Percentiles rank a stretch among this genome's conserved stretches.
Conservation (phyloP, 1,284 basidiomycete genomes). For the Boletus mariae region DNA sequence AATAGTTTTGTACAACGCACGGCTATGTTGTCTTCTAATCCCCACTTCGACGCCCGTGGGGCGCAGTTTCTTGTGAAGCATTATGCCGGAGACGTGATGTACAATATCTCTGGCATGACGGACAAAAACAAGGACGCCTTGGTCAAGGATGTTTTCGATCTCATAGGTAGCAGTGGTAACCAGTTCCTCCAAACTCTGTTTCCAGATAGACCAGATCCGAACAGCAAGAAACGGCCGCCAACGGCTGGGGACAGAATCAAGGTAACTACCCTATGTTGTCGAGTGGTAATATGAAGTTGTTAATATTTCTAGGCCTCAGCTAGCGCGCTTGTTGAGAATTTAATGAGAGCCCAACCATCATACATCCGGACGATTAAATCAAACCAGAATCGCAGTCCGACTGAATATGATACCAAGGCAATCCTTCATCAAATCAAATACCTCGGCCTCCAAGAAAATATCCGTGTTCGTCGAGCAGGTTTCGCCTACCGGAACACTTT, state of each 20-base stretch:
- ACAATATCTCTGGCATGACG: conserved; percentile 97
- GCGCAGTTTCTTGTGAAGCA: conserved; percentile 89
- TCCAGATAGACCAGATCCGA: conserved; percentile 92
- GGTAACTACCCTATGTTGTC: conserved; percentile 38
- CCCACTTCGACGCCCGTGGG: conserved; percentile 92
- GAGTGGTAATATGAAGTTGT: conserved; percentile 3
- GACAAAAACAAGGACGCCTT: conserved; percentile 99
- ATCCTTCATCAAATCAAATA: conserved; percentile 99
- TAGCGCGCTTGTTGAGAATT: conserved; percentile 90
- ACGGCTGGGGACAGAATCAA: conserved; percentile 99
- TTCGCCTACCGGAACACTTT: conserved; percentile 98
- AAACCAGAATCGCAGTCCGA: conserved; percentile 91
- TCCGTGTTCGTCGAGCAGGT: conserved; percentile 93
- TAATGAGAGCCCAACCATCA: conserved; percentile 94
- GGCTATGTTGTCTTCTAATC: conserved; percentile 74
- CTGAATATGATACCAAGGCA: conserved; percentile 92
- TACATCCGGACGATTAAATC: conserved; percentile 99
- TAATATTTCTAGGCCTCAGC: conserved; percentile 66
- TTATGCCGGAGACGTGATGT: conserved; percentile 98
- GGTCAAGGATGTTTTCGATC: conserved; percentile 91
- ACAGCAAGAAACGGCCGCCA: conserved; percentile 96
- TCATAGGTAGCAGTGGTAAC: conserved; percentile 79
- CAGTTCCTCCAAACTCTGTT: conserved; percentile 87
- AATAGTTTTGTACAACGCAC: conserved; percentile 96
- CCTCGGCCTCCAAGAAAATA: conserved; percentile 97